Base-by-base conservation (phyloP, 495 filamentous ascomycete genomes). In the Halenospora varia region DNA sequence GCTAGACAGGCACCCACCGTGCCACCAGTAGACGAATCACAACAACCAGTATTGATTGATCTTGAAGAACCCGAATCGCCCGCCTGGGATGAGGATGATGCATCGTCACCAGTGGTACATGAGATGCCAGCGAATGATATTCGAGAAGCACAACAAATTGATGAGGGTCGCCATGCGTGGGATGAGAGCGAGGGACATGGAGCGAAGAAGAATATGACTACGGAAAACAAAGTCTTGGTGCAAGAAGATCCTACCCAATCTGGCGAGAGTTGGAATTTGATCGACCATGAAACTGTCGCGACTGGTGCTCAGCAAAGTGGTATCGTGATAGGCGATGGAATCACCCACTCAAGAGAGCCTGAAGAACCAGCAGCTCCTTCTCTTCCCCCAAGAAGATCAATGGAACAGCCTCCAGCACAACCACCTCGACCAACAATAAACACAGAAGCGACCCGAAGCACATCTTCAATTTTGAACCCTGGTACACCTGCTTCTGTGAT, bases 201-300 rank as follows among this genome's bases (percentile, higher is more conserved):
- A 51, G 68, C 65, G 0, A 72, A 74, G 46, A 63, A 62, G 11
- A 52, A 70, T 11, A 68, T 61, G 2, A 25, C 61, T 26, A 35
- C 56, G 23, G 42, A 61, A 8, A 48, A 64, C 1, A 48, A 63
- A 23, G 57, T 52, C 22, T n/a, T 63, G 23, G 51, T 22, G 26
- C 54, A 56, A 26, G 48, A 56, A 40, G 44, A 54, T 42, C 61
- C 69, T 18, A 45, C 66, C 0, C 68, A 69, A 10, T 58, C 64
- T 3, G 63, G 56, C 23, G 76, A 77, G 6, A 74, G 72, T 25
- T 79, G 78, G 78, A 78, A 76, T 58, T 47, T 81, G 44, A 70
- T 78, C 17, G 75, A 79, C 39, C 57, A 75, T 40, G 77, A 76
- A 23, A 53, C 68, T 15, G 60, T 48, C 11, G 19, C 26, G 6